Evolutionary conservation across 805 yeast genomes (phyloP).

Genomic region (Candida sithepensis): DNA sequence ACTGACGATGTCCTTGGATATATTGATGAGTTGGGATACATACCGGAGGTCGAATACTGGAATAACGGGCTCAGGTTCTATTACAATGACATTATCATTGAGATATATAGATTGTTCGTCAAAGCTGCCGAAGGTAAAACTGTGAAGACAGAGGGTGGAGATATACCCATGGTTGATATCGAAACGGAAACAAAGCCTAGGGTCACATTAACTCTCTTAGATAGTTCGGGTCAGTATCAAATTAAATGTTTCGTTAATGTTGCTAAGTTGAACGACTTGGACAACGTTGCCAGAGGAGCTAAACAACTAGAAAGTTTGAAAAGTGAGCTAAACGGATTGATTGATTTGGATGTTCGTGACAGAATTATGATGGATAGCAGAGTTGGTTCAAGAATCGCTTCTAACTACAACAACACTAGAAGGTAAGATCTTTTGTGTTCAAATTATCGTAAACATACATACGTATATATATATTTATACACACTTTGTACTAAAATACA

Average conservation of each 20-base stretch:
- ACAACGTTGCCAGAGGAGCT: constrained; percentile 61
- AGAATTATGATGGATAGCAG: constrained; percentile 80
- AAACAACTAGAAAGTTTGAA: constrained; percentile 60
- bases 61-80: constrained; percentile 58
- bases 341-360: constrained; percentile 71
- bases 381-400: constrained; percentile 36
- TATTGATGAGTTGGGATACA: constrained; percentile 69
- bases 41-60: constrained; percentile 58
- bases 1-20: constrained; percentile 43
- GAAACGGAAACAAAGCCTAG: constrained; percentile 2
- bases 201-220: constrained; percentile 30
- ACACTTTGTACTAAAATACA: background rate
- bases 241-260: constrained; percentile 70
- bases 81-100: constrained; percentile 58
- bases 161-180: constrained; percentile 2
- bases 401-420: constrained; percentile 3
- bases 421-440: background rate
- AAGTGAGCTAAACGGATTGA: constrained; percentile 61
- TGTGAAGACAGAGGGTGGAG: constrained; percentile 8
- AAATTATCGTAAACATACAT: too few relatives aligned
- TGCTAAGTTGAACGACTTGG: constrained; percentile 70
- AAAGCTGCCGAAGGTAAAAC: constrained; percentile 12
- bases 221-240: constrained; percentile 53
- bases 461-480: background rate
- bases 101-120: constrained; percentile 46